Conservation (phyloP, 1,284 basidiomycete genomes). For the Ganoderma multipileum region DNA sequence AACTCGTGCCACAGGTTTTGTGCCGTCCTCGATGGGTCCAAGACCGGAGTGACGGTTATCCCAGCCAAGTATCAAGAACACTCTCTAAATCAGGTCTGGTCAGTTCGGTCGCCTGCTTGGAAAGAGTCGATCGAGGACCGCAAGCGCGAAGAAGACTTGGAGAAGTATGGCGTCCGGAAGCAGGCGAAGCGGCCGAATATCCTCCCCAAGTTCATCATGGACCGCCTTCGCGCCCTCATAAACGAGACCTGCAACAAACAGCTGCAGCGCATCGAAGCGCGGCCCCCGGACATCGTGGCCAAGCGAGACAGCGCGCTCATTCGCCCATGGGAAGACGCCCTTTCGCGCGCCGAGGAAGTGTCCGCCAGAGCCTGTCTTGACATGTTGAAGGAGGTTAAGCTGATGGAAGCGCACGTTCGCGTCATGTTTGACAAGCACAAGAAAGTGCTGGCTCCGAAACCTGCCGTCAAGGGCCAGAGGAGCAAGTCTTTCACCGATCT, state of each 20-base stretch:
- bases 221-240: constrained; percentile 44
- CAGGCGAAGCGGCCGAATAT: constrained; percentile 15
- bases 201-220: constrained; percentile 57
- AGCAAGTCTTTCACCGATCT: constrained; percentile 45
- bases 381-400: constrained; percentile 35
- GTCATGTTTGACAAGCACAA: constrained; percentile 36
- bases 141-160: not conserved
- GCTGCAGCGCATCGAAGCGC: constrained; percentile 38
- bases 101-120: constrained; percentile 35
- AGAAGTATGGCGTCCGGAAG: constrained; percentile 13
- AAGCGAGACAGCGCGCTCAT: constrained; percentile 44
- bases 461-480: constrained; percentile 13
- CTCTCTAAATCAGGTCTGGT: constrained; percentile 18
- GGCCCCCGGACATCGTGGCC: constrained; percentile 14
- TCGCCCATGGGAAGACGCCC: constrained; percentile 46
- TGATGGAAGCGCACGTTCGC: constrained; percentile 41
- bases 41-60: constrained; percentile 60
- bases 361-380: constrained; percentile 7
- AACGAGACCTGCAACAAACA: constrained; percentile 31
- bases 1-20: constrained; percentile 55
- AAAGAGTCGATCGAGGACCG: constrained; percentile 43
- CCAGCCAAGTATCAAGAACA: constrained; percentile 39
- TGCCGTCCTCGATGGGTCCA: constrained; percentile 62
- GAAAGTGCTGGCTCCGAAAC: constrained; percentile 15
- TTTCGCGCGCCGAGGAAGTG: constrained; percentile 30